Evolutionary conservation across 2,329 filamentous ascomycete species (phyloP), one percentile per base, ranked within the genome.

Genomic region (Trichoderma koningiopsis): DNA sequence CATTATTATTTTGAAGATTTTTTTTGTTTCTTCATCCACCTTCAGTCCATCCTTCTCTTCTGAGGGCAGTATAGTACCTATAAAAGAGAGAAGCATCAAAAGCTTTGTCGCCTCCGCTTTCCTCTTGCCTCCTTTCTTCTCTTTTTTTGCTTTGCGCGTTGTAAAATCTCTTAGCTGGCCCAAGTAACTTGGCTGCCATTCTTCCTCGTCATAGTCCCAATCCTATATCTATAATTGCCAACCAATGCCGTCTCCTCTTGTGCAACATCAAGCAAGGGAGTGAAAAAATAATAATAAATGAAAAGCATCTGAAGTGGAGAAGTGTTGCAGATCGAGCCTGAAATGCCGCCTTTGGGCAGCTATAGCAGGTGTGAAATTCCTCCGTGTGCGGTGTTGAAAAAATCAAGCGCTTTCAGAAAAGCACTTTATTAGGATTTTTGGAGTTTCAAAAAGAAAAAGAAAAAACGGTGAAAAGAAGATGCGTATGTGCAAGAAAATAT

Each of bases 321-420:
- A 75, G 62, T 71, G 74, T 73, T 74, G 72, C 72, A 74, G 73
- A 74, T 43, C 68, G 47, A 56, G 56, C 57, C 68, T 57, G 52
- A 70, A 65, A 35, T 52, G 37, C 57, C 43, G 52, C 33, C 63
- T 55, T 68, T 62, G 40, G 56, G 68, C 57, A 70, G 56, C 56
- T 33, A 70, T 52, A 49, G 55, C 62, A 58, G 29, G 40, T 55
- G 35, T 60, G 27, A 70, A 37, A 27, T 64, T 74, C 73, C 70
- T 68, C 72, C 75, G 72, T 72, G 58, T 62, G 69, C 72, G 70
- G 53, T 72, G 74, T 76, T 76, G 76, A 43, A 43, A 77, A 66
- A 57, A 60, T 60, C 65, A 70, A 24, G 55, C 49, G 69, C 68
- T 57, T 55, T 27, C 49, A 31, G 40, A 27, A 27, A 68, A 62